Conservation (phyloP, 305 asterid genomes). For the Solanum aculeatissimum region DNA sequence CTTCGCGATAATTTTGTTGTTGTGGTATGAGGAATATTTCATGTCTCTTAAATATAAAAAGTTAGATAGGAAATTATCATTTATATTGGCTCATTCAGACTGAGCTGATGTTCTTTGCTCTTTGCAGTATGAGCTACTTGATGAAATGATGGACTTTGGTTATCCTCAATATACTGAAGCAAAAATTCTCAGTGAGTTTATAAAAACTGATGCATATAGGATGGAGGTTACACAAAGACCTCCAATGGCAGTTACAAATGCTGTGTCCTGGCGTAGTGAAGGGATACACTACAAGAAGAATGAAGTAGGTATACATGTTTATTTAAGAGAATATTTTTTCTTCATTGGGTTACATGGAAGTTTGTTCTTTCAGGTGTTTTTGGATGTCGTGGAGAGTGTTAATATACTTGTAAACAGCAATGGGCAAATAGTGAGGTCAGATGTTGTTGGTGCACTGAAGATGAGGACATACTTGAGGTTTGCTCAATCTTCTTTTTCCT, state of each 20-base stretch:
- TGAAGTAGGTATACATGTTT: conserved; percentile 40
- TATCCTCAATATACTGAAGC: conserved; percentile 92
- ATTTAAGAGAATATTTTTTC: background rate
- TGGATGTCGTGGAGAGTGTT: conserved; percentile 38
- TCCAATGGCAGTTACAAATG: conserved; percentile 95
- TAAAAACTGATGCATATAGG: conserved; percentile 87
- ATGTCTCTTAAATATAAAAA: background rate
- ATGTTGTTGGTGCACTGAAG: conserved; percentile 34
- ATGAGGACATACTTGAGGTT: conserved; percentile 36
- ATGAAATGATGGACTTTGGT: conserved; percentile 91
- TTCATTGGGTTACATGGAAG: background rate
- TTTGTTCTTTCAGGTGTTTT: conserved; percentile 21
- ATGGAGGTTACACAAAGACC: conserved; percentile 91
- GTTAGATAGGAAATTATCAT: background rate
- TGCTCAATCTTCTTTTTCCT: background rate
- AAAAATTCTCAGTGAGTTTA: conserved; percentile 81
- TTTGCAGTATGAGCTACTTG: conserved; percentile 73
- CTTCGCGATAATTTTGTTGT: conserved; percentile 93
- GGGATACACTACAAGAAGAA: conserved; percentile 76
- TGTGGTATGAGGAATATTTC: conserved; percentile 45
- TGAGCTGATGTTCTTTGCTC: background rate
- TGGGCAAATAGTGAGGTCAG: conserved; percentile 34
- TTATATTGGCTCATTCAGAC: background rate
- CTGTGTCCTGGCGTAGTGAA: conserved; percentile 89
- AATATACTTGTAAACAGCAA: conserved; percentile 32